Evolutionary conservation across 2,329 filamentous ascomycete genomes (phyloP).

Genomic region (Salinomyces thailandicus): DNA sequence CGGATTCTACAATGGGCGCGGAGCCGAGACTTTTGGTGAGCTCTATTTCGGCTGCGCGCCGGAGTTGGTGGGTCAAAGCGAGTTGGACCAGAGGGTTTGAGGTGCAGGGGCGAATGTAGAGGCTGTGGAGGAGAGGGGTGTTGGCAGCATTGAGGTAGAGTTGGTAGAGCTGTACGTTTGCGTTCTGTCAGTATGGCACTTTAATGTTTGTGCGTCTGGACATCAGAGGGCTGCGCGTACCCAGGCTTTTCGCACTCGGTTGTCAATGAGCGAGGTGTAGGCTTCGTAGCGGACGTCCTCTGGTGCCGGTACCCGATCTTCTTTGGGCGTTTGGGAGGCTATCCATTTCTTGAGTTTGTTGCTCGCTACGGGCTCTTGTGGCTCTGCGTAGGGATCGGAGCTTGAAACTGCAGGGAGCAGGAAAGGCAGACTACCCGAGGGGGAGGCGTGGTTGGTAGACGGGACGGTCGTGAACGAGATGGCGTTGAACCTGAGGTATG

Average conservation of each 20-base stretch:
- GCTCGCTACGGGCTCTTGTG: conserved; percentile 42
- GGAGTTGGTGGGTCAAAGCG: conserved; percentile 56
- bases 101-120: conserved; percentile 60
- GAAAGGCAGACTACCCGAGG: conserved; percentile 79
- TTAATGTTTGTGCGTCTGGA: background rate
- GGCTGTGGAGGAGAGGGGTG: conserved; percentile 53
- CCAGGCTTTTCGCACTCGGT: conserved; percentile 76
- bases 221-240: conserved; percentile 36
- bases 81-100: conserved; percentile 52
- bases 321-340: conserved; percentile 28
- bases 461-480: conserved; percentile 56
- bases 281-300: conserved; percentile 54
- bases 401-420: conserved; percentile 48
- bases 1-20: conserved; percentile 28
- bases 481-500: conserved; percentile 68
- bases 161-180: conserved; percentile 54
- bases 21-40: conserved; percentile 52
- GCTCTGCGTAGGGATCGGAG: conserved; percentile 24
- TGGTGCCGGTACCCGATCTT: conserved; percentile 30
- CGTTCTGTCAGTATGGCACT: background rate
- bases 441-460: conserved; percentile 89
- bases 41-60: conserved; percentile 61
- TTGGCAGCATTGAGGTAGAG: conserved; percentile 68
- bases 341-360: conserved; percentile 60
- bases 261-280: conserved; percentile 67